Percentiles rank a stretch among this genome's conserved stretches.
phyloP scores from a whole-genome alignment of 2,329 filamentous ascomycete genomes.

The Venturia carpophila region DNA sequence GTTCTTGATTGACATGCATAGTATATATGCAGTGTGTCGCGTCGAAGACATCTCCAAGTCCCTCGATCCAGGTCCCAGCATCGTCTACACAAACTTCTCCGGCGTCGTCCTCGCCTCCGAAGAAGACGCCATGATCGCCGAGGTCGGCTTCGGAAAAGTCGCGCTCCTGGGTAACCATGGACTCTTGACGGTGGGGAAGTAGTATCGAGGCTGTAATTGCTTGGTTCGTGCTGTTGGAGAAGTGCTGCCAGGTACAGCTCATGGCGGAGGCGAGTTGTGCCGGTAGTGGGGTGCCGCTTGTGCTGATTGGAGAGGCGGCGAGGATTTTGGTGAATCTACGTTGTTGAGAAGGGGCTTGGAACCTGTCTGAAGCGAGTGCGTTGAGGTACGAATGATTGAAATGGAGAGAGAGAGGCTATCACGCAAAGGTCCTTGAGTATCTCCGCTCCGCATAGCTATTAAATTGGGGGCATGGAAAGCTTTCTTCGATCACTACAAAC shows the following conservation, averaged over 20 bases:
- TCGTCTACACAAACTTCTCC: conserved; percentile 46
- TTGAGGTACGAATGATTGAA: neutral
- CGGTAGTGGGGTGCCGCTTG: conserved; percentile 17
- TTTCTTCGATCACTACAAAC: too few species aligned
- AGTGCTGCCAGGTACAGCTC: conserved; percentile 47
- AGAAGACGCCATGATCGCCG: conserved; percentile 47
- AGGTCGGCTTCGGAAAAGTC: conserved; percentile 43
- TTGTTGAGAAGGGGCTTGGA: conserved; percentile 20
- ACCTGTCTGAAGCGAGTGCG: neutral
- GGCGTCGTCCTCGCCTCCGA: conserved; percentile 46
- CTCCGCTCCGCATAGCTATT: too few species aligned
- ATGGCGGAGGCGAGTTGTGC: conserved; percentile 25
- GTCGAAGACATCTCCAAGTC: conserved; percentile 44
- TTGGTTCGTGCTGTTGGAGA: conserved; percentile 48
- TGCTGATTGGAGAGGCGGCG: conserved; percentile 21
- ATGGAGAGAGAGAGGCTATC: too few species aligned
- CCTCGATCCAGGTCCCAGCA: conserved; percentile 37
- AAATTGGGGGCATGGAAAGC: too few species aligned
- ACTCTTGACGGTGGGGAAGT: conserved; percentile 41
- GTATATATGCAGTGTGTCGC: conserved; percentile 49
- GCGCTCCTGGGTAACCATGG: conserved; percentile 49
- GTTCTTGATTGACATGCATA: conserved; percentile 41
- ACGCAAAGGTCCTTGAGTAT: too few species aligned
- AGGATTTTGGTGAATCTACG: conserved; percentile 44
- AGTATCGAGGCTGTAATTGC: conserved; percentile 46